These are phyloP conservation scores for Berkeleyomyces rouxiae DNA, from an alignment of 2,329 filamentous ascomycete genomes.

Conservation along the genomic window DNA sequence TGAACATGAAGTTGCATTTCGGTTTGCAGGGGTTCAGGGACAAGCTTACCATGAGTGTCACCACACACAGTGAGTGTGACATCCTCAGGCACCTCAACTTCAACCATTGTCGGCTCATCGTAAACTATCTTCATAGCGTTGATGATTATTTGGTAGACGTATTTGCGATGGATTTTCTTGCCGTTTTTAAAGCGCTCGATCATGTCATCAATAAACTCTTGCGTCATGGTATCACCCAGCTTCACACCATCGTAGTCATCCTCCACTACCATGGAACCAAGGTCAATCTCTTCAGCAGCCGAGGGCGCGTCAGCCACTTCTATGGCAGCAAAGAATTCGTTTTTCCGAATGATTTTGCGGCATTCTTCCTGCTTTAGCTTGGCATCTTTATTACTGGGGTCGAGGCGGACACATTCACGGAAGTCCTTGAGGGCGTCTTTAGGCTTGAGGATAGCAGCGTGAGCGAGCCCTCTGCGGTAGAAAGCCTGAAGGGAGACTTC, in stretches of 20 bases:
- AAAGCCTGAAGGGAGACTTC: constrained; percentile 46
- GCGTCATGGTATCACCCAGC: constrained; percentile 71
- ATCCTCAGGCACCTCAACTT: constrained; percentile 64
- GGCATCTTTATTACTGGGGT: constrained; percentile 77
- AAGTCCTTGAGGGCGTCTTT: constrained; percentile 84
- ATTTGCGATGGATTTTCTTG: constrained; percentile 91
- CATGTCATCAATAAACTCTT: constrained; percentile 97
- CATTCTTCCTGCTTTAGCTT: constrained; percentile 83
- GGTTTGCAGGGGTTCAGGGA: neutral
- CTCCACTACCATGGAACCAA: constrained; percentile 74
- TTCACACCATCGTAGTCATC: constrained; percentile 68
- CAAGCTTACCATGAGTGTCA: constrained; percentile 69
- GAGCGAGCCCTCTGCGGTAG: constrained; percentile 81
- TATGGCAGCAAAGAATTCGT: constrained; percentile 89
- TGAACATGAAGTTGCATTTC: neutral
- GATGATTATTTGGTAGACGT: constrained; percentile 90
- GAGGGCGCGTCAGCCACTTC: constrained; percentile 86
- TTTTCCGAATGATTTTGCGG: constrained; percentile 81
- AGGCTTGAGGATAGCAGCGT: constrained; percentile 78
- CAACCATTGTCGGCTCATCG: constrained; percentile 92
- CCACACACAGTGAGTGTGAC: constrained; percentile 83
- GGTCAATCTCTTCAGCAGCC: constrained; percentile 74
- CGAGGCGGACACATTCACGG: constrained; percentile 73
- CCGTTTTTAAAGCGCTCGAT: constrained; percentile 87
- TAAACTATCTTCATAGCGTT: constrained; percentile 80